These are phyloP conservation scores for Lecanoromycetidae sp. DNA, from an alignment of 2,329 filamentous ascomycete species.

Conservation along the genomic window DNA sequence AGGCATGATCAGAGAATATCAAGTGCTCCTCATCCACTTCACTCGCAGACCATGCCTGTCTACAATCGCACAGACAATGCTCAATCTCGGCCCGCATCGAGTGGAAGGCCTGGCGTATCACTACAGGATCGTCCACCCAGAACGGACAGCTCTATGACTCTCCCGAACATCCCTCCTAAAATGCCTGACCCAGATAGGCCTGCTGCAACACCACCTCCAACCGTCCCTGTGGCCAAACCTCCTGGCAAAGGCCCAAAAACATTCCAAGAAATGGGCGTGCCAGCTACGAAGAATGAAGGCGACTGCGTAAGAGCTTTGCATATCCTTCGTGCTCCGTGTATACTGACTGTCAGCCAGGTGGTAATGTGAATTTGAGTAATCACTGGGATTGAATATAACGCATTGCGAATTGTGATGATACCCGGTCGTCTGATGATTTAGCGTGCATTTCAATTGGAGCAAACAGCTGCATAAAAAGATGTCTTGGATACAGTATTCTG, in stretches of 20 bases:
- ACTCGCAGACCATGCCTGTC: conserved; percentile 13
- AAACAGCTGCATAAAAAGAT: background rate
- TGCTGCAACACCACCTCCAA: conserved; percentile 15
- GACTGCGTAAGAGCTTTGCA: conserved; percentile 62
- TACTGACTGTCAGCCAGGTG: conserved; percentile 16
- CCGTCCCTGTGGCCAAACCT: conserved; percentile 22
- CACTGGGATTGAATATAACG: conserved; percentile 1
- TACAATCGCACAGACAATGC: conserved; percentile 6
- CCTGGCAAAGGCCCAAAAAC: conserved; percentile 75
- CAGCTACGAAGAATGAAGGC: conserved; percentile 65
- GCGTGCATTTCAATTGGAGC: background rate
- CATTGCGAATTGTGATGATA: conserved; percentile 7
- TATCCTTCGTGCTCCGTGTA: background rate
- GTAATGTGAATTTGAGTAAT: conserved; percentile 20
- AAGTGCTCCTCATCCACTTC: conserved; percentile 15
- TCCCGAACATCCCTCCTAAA: conserved; percentile 3
- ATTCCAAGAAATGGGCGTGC: conserved; percentile 97
- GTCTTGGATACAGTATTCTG: background rate
- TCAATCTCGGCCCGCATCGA: background rate
- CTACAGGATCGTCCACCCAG: conserved; percentile 7
- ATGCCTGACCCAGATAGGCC: conserved; percentile 9
- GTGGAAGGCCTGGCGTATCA: conserved; percentile 4
- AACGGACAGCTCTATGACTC: background rate
- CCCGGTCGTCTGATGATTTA: background rate
- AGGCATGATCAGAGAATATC: conserved; percentile 1